Base-by-base conservation (phyloP, 176 grass and related monocot genomes). In the Rhynchospora pubera region DNA sequence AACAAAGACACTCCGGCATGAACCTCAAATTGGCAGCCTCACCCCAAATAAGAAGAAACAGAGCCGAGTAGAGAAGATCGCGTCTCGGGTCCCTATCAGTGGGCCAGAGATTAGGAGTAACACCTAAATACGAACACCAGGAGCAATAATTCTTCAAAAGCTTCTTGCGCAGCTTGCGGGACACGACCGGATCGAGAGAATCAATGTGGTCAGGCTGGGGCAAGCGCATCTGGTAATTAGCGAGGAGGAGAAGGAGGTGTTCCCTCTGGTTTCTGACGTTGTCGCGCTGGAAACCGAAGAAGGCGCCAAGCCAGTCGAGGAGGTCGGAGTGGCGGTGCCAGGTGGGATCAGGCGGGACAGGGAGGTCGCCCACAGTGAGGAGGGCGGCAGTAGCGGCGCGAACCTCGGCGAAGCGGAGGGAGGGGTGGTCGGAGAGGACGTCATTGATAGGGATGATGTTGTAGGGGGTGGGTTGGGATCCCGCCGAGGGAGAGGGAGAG, bases 361-460 rank as follows among this genome's bases (percentile, higher is more conserved):
- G 91, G 71, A 94, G 90, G 2, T 85, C 94, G 0, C 85, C 94
- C 9, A 94, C 90, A 0, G 83, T 75, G 21, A 74, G 87, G 14
- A 97, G 85, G 45, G 90, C 91, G 34, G 78, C 82, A 15, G 90
- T 91, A 53, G 94, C 94, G n/a, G 92, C 91, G 32, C 94, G 90
- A 39, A 97, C 91, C 85, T 94, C 91, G 13, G 94, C 89, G 87
- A 91, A 92, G 34, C 90, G 86, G 64, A 97, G 90, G 57, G 88
- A 94, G 6, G 94, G 94, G 81, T 97, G 94, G 77, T 94, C 94
- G 9, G 88, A 84, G 34, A 97, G 88, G 52, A 97, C 86, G 86
- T 94, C 90, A 65, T 97, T 88, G 83, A 97, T 97, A 42, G 94
- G 94, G 57, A 94, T 89, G 84, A 97, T 97, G 83, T 97, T 97